Evolutionary conservation across 1,284 basidiomycete genomes (phyloP).

Genomic region (Ustilago cynodontis): DNA sequence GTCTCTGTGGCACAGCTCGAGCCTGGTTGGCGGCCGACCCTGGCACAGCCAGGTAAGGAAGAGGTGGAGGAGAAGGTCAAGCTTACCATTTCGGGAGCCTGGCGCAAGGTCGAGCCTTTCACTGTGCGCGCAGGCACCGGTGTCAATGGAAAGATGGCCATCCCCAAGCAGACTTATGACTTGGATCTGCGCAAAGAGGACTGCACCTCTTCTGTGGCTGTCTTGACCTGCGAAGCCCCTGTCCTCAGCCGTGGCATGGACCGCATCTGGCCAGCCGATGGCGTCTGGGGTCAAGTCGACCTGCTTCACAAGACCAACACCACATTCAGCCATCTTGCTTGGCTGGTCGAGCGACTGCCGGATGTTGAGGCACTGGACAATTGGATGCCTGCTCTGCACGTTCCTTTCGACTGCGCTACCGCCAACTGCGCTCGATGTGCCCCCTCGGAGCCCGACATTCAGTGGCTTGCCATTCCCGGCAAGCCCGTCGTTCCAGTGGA

Average conservation of each 20-base stretch:
- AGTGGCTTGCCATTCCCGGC: conserved; percentile 74
- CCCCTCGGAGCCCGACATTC: conserved; percentile 79
- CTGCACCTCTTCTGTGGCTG: conserved; percentile 45
- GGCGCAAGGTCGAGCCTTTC: conserved; percentile 36
- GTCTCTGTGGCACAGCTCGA: conserved; percentile 42
- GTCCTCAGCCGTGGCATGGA: conserved; percentile 30
- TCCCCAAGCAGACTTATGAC: conserved; percentile 29
- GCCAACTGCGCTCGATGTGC: conserved; percentile 80
- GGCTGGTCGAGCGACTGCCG: conserved; percentile 57
- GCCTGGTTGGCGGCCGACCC: conserved; percentile 53
- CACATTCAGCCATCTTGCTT: conserved; percentile 56
- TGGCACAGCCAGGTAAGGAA: conserved; percentile 20
- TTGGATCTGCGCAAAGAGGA: conserved; percentile 43
- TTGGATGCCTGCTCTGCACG: conserved; percentile 52
- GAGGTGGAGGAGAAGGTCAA: conserved; percentile 46
- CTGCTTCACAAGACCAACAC: conserved; percentile 58
- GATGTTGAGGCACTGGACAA: conserved; percentile 34
- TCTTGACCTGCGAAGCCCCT: conserved; percentile 51
- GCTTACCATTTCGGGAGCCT: conserved; percentile 43
- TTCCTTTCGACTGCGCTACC: conserved; percentile 37
- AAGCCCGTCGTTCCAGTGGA: conserved; percentile 54
- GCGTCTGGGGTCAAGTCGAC: conserved; percentile 54
- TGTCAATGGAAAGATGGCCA: conserved; percentile 42
- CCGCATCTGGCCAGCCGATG: conserved; percentile 55
- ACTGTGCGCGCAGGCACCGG: conserved; percentile 22